Percentiles rank a stretch among this genome's conserved stretches.
These are phyloP conservation scores for Yueomyces sp. DNA, from an alignment of 1,139 yeast species.

Conservation along the genomic window DNA sequence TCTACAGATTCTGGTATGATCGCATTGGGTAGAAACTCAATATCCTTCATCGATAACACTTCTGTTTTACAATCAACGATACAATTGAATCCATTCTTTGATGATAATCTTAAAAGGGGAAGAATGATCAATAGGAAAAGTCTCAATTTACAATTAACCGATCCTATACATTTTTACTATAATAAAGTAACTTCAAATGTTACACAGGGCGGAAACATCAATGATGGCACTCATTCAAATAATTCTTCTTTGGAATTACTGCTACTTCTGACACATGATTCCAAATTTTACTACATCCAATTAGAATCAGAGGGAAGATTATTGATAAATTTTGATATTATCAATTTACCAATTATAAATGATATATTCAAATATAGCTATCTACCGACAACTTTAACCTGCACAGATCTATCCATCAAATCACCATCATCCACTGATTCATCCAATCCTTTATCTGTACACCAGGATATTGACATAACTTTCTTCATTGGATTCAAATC, in stretches of 20 bases:
- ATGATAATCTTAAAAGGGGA: constrained; percentile 11
- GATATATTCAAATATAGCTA: constrained; percentile 17
- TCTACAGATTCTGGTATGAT: constrained; percentile 64
- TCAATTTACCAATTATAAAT: constrained; percentile 20
- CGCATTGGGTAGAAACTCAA: constrained; percentile 63
- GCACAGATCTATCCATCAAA: constrained; percentile 6
- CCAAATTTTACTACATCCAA: constrained; percentile 16
- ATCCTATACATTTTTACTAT: constrained; percentile 9
- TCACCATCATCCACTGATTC: not conserved
- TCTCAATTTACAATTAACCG: constrained; percentile 13
- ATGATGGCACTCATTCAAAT: not conserved
- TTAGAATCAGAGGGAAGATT: constrained; percentile 22
- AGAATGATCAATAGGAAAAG: constrained; percentile 16
- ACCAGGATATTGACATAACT: constrained; percentile 5
- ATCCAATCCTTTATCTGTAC: constrained; percentile 2
- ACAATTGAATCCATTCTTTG: constrained; percentile 16
- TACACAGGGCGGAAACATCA: not conserved
- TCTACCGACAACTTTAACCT: constrained; percentile 16
- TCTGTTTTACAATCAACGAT: constrained; percentile 33
- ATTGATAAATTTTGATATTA: constrained; percentile 17
- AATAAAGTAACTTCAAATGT: constrained; percentile 3
- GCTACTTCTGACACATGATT: constrained; percentile 17
- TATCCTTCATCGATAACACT: constrained; percentile 71
- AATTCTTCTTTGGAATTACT: constrained; percentile 9
- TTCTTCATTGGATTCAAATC: constrained; percentile 22